Conservation (phyloP, 306 rosid species). For the Vicia sativa region DNA sequence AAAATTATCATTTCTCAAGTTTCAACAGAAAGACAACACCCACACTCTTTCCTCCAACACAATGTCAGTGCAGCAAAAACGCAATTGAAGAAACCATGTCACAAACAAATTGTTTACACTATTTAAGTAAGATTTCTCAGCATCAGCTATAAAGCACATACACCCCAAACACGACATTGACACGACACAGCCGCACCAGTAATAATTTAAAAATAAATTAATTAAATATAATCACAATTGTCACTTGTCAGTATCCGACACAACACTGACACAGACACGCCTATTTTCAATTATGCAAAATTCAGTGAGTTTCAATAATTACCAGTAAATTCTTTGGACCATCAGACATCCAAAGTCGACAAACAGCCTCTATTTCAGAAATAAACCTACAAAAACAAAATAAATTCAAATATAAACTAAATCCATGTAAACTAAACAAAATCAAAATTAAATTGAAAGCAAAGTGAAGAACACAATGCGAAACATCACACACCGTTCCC, state of each 20-base stretch:
- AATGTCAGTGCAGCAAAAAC: slow-evolving; percentile 3
- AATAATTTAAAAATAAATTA: too few relatives aligned
- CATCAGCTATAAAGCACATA: not conserved
- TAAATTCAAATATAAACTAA: slow-evolving; percentile 3
- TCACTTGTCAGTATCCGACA: too few relatives aligned
- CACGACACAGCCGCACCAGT: too few relatives aligned
- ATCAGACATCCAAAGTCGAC: slow-evolving; percentile 85
- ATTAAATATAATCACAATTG: too few relatives aligned
- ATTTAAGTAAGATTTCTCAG: slow-evolving; percentile 12
- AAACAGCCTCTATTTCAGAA: slow-evolving; percentile 90
- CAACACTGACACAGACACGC: not conserved
- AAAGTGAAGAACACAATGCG: not conserved
- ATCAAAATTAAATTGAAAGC: not conserved
- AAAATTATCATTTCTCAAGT: not conserved
- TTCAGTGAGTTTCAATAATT: slow-evolving; percentile 35
- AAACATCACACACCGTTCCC: slow-evolving; percentile 91
- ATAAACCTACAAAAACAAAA: slow-evolving; percentile 63
- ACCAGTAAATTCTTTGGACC: slow-evolving; percentile 86
- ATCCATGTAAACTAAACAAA: not conserved
- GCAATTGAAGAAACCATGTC: slow-evolving; percentile 16
- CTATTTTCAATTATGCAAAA: slow-evolving; percentile 29
- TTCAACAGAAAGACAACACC: slow-evolving; percentile 7
- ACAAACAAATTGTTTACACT: slow-evolving; percentile 23
- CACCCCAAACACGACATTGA: too few relatives aligned
- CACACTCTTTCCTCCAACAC: slow-evolving; percentile 15